Conservation (phyloP, 208 protist genomes). For the Acanthamoeba castellanii region DNA sequence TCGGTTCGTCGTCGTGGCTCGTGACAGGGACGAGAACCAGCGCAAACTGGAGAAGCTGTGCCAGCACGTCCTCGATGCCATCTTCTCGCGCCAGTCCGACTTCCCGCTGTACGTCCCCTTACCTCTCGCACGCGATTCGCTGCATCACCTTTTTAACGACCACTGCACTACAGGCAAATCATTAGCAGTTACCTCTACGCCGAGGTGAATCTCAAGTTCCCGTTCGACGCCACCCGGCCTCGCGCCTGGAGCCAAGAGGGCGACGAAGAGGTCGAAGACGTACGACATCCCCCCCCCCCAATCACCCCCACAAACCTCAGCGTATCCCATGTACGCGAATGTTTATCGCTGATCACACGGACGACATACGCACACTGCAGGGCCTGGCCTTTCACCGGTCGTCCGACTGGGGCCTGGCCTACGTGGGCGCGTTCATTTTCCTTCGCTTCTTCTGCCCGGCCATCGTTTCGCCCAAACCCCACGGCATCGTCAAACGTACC, state of each 20-base stretch:
- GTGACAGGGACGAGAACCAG: conserved; percentile 38
- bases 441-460: conserved; percentile 73
- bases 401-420: conserved; percentile 51
- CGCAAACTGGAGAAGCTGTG: conserved; percentile 44
- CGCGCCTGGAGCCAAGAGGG: not conserved
- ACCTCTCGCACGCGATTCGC: not conserved
- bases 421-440: conserved; percentile 63
- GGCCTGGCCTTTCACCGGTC: not conserved
- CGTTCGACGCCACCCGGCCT: not conserved
- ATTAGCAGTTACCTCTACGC: conserved; percentile 55
- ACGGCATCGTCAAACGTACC: conserved; percentile 32
- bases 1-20: too few species aligned
- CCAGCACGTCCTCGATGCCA: conserved; percentile 45
- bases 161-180: conserved; percentile 3
- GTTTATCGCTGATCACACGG: too few species aligned
- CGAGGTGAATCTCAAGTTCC: conserved; percentile 54
- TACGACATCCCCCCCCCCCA: not conserved
- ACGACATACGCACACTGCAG: not conserved
- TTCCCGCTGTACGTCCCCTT: conserved; percentile 12
- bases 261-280: not conserved
- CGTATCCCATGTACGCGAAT: too few species aligned
- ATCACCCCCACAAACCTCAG: not conserved
- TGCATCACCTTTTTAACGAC: not conserved
- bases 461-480: conserved; percentile 37
- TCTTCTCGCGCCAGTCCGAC: conserved; percentile 37